Evolutionary conservation across 768 basidiomycete genomes (phyloP).

Genomic region (Neoboletus subvelutipes): DNA sequence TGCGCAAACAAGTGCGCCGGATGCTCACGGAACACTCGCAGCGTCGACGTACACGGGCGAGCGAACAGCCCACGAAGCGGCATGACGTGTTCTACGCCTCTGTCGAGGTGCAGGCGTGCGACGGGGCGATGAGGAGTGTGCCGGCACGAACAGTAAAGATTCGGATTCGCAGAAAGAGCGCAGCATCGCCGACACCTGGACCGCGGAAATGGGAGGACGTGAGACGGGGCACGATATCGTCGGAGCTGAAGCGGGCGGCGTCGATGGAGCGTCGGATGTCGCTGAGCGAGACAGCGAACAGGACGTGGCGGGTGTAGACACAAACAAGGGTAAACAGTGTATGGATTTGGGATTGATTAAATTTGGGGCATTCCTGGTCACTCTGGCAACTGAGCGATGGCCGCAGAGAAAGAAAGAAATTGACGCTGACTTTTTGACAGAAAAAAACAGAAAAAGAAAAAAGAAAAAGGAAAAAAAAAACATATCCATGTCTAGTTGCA

Average conservation of each 20-base stretch:
- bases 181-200: constrained; percentile 24
- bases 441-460: neutral
- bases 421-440: neutral
- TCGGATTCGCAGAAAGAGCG: constrained; percentile 15
- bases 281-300: constrained; percentile 7
- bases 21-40: constrained; percentile 19
- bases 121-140: neutral
- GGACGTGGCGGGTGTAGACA: constrained; percentile 22
- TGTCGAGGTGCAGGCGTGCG: constrained; percentile 4
- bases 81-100: constrained; percentile 33
- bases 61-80: constrained; percentile 19
- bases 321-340: constrained; percentile 21
- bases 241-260: constrained; percentile 30
- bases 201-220: constrained; percentile 5
- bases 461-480: neutral
- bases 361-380: neutral
- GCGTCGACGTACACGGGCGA: constrained; percentile 19
- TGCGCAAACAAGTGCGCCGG: constrained; percentile 22
- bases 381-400: constrained; percentile 17
- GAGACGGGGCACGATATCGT: constrained; percentile 28
- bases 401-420: neutral
- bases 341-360: neutral
- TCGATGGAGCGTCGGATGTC: constrained; percentile 27
- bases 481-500: neutral
- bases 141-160: constrained; percentile 7